These are phyloP conservation scores for Balamuthia mandrillaris DNA, from an alignment of 208 protist species.

Conservation along the genomic window DNA sequence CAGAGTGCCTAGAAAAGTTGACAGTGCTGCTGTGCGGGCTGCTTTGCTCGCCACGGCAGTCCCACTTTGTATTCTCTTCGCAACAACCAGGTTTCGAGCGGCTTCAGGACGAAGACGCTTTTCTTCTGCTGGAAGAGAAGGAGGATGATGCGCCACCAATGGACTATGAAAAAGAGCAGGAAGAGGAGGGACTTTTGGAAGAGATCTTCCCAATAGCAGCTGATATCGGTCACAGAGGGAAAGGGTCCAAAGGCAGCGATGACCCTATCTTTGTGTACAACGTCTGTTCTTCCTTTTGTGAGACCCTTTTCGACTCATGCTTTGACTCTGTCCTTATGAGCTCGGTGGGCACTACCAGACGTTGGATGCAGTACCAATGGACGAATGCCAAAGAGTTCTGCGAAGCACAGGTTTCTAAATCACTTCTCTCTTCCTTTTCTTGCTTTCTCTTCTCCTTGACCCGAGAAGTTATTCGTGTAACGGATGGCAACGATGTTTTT, in stretches of 20 bases:
- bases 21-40: neutral
- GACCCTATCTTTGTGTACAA: neutral
- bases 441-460: neutral
- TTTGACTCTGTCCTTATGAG: neutral
- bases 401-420: neutral
- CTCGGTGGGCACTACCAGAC: neutral
- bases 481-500: neutral
- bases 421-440: too few species aligned
- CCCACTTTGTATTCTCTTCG: neutral
- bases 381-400: neutral
- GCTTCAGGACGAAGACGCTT: too few species aligned
- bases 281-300: slow-evolving; percentile 1
- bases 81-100: too few species aligned
- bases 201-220: too few species aligned
- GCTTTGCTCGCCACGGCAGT: neutral
- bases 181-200: too few species aligned
- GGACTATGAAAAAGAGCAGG: too few species aligned
- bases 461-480: neutral
- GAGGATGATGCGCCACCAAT: too few species aligned
- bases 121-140: too few species aligned
- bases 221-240: too few species aligned
- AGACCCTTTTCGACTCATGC: neutral
- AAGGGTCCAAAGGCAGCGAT: neutral
- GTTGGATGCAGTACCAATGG: neutral
- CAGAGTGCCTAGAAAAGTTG: neutral